phyloP scores from a whole-genome alignment of 495 filamentous ascomycete species.

The Aspergillus leporis region DNA sequence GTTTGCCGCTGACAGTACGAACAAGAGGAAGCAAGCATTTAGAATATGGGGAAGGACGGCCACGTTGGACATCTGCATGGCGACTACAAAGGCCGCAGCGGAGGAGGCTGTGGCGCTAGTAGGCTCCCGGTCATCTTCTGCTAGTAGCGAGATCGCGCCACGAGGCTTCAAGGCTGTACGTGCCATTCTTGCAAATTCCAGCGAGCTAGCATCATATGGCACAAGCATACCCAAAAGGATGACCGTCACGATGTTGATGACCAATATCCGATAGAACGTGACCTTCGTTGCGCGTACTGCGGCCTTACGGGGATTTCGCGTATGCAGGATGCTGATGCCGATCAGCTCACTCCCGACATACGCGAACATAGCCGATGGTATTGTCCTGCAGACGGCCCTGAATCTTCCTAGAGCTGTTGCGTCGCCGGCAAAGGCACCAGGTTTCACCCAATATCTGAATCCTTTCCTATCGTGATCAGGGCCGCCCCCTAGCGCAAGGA shows the following conservation, averaged over 20 bases:
- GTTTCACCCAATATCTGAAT: slow-evolving; percentile 69
- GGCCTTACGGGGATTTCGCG: slow-evolving; percentile 66
- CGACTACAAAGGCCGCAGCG: slow-evolving; percentile 63
- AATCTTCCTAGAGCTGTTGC: slow-evolving; percentile 44
- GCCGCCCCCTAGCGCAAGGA: slow-evolving; percentile 68
- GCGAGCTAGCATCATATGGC: slow-evolving; percentile 39
- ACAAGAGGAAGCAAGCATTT: slow-evolving; percentile 70
- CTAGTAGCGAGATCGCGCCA: background rate
- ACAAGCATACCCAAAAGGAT: slow-evolving; percentile 54
- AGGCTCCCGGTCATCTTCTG: slow-evolving; percentile 34
- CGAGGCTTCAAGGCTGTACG: background rate
- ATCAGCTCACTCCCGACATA: slow-evolving; percentile 84
- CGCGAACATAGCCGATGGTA: slow-evolving; percentile 76
- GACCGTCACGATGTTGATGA: slow-evolving; percentile 68
- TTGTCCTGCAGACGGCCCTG: slow-evolving; percentile 67
- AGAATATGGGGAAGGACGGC: slow-evolving; percentile 52
- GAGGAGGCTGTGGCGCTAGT: slow-evolving; percentile 30
- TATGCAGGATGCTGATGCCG: slow-evolving; percentile 62
- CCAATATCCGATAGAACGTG: slow-evolving; percentile 77
- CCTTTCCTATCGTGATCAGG: slow-evolving; percentile 64
- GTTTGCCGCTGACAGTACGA: slow-evolving; percentile 73
- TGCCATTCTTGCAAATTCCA: background rate
- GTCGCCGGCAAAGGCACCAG: slow-evolving; percentile 28
- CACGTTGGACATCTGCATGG: slow-evolving; percentile 52
- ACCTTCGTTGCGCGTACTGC: slow-evolving; percentile 73